phyloP scores from a whole-genome alignment of 345 rosid species.

The Pugionium cornutum region DNA sequence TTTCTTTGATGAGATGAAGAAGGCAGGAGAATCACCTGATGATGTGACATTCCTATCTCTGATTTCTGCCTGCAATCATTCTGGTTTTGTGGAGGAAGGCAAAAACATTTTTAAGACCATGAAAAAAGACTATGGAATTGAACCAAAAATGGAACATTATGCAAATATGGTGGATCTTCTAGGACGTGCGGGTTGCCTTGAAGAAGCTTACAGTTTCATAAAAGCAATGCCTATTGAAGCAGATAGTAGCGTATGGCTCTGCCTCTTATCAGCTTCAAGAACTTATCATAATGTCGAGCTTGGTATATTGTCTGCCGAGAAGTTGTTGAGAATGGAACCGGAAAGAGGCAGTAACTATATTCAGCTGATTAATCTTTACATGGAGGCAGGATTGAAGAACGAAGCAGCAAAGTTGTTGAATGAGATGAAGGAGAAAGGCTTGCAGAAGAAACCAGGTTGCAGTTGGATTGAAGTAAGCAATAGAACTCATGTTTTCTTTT shows the following conservation, averaged over 20 bases:
- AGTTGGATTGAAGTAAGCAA: conserved; percentile 73
- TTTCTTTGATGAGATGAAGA: conserved; percentile 62
- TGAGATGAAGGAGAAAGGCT: conserved; percentile 61
- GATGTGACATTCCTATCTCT: conserved; percentile 67
- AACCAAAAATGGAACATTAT: conserved; percentile 67
- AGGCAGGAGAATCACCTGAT: conserved; percentile 54
- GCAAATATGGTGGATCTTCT: conserved; percentile 73
- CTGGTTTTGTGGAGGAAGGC: conserved; percentile 69
- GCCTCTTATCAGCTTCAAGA: conserved; percentile 64
- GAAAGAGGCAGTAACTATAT: conserved; percentile 59
- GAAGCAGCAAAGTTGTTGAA: conserved; percentile 54
- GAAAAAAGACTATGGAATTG: conserved; percentile 51
- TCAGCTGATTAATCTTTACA: conserved; percentile 66
- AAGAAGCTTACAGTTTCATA: conserved; percentile 61
- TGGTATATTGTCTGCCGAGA: conserved; percentile 63
- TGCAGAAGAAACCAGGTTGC: conserved; percentile 77
- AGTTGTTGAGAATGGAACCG: conserved; percentile 57
- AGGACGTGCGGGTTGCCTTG: conserved; percentile 67
- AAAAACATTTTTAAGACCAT: conserved; percentile 52
- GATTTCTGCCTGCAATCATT: conserved; percentile 80
- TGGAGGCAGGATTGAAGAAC: conserved; percentile 62
- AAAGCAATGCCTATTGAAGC: conserved; percentile 55
- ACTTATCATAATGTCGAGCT: conserved; percentile 58
- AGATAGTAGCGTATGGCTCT: conserved; percentile 69
- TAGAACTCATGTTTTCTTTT: conserved; percentile 52